Percentiles rank a stretch among this genome's conserved stretches.
These are phyloP conservation scores for Themeda triandra DNA, from an alignment of 176 grass and related monocot genomes.

Conservation along the genomic window DNA sequence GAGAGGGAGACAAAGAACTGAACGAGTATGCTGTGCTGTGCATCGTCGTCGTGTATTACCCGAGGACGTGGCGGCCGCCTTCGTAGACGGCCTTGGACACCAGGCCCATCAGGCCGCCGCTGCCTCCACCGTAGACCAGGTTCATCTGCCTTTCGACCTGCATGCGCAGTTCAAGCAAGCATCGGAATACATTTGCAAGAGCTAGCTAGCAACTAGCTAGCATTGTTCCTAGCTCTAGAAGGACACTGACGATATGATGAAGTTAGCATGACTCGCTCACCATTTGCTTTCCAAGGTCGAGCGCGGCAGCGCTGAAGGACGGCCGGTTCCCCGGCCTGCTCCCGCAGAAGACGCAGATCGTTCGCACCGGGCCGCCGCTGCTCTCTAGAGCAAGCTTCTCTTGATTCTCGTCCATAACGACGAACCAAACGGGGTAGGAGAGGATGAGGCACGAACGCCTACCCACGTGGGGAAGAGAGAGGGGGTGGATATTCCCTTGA, in stretches of 20 bases:
- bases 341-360: constrained; percentile 90
- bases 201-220: no score
- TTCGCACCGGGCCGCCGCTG: constrained; percentile 35
- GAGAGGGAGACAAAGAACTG: no score
- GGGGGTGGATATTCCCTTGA: neutral
- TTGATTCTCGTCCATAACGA: constrained; percentile 44
- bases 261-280: constrained; percentile 46
- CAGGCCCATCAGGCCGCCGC: constrained; percentile 85
- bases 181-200: neutral
- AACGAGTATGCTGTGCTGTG: no score
- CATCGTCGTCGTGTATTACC: constrained; percentile 34
- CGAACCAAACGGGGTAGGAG: neutral
- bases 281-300: constrained; percentile 76
- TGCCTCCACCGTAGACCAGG: constrained; percentile 95
- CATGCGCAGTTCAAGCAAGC: neutral
- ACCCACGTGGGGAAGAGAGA: neutral
- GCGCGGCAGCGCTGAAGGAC: constrained; percentile 75
- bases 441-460: neutral
- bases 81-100: constrained; percentile 81
- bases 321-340: constrained; percentile 66
- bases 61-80: constrained; percentile 86
- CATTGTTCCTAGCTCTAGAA: neutral
- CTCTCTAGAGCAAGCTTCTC: constrained; percentile 7
- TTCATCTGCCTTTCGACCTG: constrained; percentile 80
- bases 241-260: neutral